These are phyloP conservation scores for Scolecobasidium constrictum DNA, from an alignment of 2,329 filamentous ascomycete species.

Conservation along the genomic window DNA sequence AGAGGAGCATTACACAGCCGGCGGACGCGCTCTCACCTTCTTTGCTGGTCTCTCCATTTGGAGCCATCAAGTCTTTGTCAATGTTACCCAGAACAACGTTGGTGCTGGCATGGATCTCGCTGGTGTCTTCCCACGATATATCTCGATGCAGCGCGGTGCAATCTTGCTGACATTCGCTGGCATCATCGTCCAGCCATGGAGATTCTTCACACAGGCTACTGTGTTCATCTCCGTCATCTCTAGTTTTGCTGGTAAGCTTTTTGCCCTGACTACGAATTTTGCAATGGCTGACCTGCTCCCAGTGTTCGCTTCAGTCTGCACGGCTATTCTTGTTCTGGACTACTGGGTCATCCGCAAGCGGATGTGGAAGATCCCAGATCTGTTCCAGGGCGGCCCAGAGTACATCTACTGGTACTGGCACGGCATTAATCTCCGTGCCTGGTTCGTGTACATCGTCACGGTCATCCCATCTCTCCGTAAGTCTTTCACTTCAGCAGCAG, in stretches of 20 bases:
- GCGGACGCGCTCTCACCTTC: not conserved
- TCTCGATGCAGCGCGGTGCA: not conserved
- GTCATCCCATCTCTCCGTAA: conserved; percentile 2
- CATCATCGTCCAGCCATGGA: conserved; percentile 1
- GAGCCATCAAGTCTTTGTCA: conserved; percentile 1
- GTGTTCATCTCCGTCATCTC: conserved; percentile 2
- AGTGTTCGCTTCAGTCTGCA: not conserved
- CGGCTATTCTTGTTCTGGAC: conserved; percentile 1
- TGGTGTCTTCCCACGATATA: conserved; percentile 1
- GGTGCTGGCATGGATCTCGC: conserved; percentile 3
- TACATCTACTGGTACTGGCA: not conserved
- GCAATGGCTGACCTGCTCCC: not conserved
- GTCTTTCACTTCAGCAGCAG: not conserved
- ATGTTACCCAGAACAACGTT: conserved; percentile 2
- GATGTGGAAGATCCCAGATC: not conserved
- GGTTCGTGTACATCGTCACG: not conserved
- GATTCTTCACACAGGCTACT: not conserved
- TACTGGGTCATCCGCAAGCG: conserved; percentile 3
- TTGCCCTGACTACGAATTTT: not conserved
- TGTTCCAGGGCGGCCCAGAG: not conserved
- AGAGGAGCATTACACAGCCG: not conserved
- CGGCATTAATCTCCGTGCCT: not conserved
- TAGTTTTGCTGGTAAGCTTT: not conserved
- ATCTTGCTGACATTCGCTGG: not conserved
- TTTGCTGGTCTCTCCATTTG: conserved; percentile 1